Conservation (phyloP, 805 yeast genomes). For the Groenewaldozyma tartarivorans region DNA sequence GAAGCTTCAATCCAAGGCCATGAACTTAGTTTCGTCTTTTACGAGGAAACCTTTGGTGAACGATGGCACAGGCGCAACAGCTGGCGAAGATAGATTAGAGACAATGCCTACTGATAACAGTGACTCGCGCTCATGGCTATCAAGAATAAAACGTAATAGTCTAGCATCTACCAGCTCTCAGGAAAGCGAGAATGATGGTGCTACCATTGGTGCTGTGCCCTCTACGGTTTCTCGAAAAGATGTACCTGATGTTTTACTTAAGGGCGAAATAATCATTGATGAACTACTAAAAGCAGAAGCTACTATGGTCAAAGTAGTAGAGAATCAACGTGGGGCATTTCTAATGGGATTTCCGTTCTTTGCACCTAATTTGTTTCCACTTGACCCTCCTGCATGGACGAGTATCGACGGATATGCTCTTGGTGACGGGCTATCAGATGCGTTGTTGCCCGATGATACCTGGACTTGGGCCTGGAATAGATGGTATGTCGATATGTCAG, state of each 20-base stretch:
- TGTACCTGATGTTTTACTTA: background rate
- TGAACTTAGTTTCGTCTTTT: background rate
- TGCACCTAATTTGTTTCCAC: conserved; percentile 26
- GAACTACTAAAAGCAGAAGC: background rate
- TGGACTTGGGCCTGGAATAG: conserved; percentile 64
- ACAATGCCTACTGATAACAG: background rate
- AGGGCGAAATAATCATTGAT: background rate
- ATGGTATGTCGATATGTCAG: conserved; percentile 66
- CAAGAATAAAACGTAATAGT: background rate
- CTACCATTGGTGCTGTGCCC: background rate
- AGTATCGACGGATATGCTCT: conserved; percentile 23
- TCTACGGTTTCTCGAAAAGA: background rate
- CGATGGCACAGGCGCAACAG: background rate
- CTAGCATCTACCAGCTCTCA: no score
- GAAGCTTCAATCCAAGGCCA: background rate
- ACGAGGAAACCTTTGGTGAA: background rate
- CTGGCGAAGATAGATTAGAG: background rate
- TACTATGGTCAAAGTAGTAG: conserved; percentile 26
- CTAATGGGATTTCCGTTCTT: conserved; percentile 30
- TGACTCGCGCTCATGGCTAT: background rate
- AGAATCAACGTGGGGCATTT: conserved; percentile 34
- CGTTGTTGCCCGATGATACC: conserved; percentile 42
- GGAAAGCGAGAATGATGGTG: no score
- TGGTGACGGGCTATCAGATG: conserved; percentile 23
- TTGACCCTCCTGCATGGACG: conserved; percentile 32